Evolutionary conservation across 352 stramenopile genomes (phyloP).

Genomic region (Lagenidium sp.): DNA sequence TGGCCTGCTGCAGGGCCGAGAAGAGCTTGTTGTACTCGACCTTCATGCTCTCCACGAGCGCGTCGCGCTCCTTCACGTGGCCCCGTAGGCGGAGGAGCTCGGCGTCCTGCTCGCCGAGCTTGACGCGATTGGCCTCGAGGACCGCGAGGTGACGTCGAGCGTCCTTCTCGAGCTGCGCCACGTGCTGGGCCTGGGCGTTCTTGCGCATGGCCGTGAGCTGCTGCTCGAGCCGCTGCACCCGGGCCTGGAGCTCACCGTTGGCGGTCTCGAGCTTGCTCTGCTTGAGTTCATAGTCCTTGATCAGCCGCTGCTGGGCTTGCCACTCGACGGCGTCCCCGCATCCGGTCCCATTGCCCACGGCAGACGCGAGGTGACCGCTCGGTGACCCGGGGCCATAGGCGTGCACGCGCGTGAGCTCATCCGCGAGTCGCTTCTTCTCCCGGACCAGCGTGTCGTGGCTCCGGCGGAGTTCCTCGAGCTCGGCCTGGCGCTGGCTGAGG

Average conservation of each 20-base stretch:
- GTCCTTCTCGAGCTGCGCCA: constrained; percentile 44
- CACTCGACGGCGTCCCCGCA: constrained; percentile 7
- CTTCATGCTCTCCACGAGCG: constrained; percentile 44
- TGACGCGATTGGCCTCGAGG: constrained; percentile 16
- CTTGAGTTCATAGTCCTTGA: constrained; percentile 47
- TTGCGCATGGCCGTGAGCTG: constrained; percentile 36
- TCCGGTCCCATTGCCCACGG: too few species aligned
- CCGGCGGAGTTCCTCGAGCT: constrained; percentile 14
- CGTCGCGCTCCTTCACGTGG: constrained; percentile 40
- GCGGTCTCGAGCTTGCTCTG: constrained; percentile 26
- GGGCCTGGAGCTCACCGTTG: constrained; percentile 28
- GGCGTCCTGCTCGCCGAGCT: constrained; percentile 25
- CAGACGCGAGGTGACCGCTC: too few species aligned
- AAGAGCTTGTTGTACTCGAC: constrained; percentile 74
- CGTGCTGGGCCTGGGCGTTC: constrained; percentile 40
- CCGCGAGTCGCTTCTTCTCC: constrained; percentile 17
- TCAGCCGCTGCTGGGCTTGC: constrained; percentile 34
- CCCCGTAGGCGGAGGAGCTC: constrained; percentile 44
- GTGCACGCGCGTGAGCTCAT: constrained; percentile 9
- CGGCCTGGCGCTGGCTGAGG: constrained; percentile 4
- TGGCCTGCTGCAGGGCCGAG: constrained; percentile 51
- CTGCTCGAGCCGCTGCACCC: constrained; percentile 42
- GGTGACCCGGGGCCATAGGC: constrained; percentile 1
- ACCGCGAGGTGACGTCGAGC: constrained; percentile 19
- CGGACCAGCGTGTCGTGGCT: constrained; percentile 10